Conservation (phyloP, 306 rosid genomes). For the Oxytropis ochrocephala region DNA sequence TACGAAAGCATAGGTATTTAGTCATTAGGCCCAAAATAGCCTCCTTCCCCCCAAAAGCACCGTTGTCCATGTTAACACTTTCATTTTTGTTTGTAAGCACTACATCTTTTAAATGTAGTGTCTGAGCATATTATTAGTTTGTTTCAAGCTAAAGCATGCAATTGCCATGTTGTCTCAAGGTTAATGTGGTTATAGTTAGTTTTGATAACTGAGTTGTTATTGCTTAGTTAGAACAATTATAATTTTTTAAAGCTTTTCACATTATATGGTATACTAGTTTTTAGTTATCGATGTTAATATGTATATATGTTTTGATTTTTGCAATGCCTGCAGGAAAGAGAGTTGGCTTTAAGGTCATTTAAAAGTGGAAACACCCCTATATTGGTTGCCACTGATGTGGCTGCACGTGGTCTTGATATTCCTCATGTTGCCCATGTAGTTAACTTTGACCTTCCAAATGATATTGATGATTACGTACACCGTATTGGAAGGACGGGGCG, state of each 20-base stretch:
- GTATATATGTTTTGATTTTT: not conserved
- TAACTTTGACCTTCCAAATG: conserved; percentile 88
- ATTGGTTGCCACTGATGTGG: conserved; percentile 92
- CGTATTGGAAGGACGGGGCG: conserved; percentile 92
- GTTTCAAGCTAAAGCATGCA: conserved; percentile 7
- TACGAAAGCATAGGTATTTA: not conserved
- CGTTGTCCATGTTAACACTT: not conserved
- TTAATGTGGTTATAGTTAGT: not conserved
- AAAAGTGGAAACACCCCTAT: conserved; percentile 84
- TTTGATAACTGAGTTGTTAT: not conserved
- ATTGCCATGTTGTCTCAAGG: not conserved
- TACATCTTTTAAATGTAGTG: not conserved
- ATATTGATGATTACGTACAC: conserved; percentile 89
- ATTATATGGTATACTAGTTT: not conserved
- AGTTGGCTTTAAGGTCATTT: conserved; percentile 67
- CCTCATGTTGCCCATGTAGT: conserved; percentile 90
- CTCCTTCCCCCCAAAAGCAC: not conserved
- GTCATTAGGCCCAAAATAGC: not conserved
- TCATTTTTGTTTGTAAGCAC: not conserved
- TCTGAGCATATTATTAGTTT: not conserved
- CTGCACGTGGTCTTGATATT: conserved; percentile 91
- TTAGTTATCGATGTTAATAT: not conserved
- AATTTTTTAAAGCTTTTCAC: not conserved
- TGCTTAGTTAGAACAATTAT: not conserved
- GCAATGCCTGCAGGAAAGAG: conserved; percentile 67